Evolutionary conservation across 495 filamentous ascomycete genomes (phyloP).

Genomic region (Evernia prunastri): DNA sequence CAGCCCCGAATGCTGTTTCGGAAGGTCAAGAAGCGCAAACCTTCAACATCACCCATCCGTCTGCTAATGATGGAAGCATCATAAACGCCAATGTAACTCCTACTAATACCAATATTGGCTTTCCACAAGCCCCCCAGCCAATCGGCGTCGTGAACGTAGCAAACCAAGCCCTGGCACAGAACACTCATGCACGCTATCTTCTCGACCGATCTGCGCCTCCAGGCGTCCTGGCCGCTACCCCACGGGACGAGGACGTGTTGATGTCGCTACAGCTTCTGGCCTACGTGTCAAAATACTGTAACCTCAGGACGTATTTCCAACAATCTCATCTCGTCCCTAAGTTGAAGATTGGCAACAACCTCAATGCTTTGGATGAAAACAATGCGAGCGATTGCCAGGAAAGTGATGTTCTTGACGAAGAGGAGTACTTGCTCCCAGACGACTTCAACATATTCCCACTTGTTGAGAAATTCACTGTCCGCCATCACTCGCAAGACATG

Average conservation of each 20-base stretch:
- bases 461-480: slow-evolving; percentile 95
- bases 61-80: slow-evolving; percentile 79
- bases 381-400: slow-evolving; percentile 27
- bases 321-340: slow-evolving; percentile 87
- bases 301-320: slow-evolving; percentile 90
- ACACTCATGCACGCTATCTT: slow-evolving; percentile 65
- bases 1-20: slow-evolving; percentile 63
- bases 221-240: slow-evolving; percentile 77
- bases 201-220: slow-evolving; percentile 61
- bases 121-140: slow-evolving; percentile 70
- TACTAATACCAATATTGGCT: slow-evolving; percentile 56
- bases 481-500: slow-evolving; percentile 93
- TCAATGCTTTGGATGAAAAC: slow-evolving; percentile 70
- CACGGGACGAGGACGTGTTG: slow-evolving; percentile 91
- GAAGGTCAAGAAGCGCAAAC: slow-evolving; percentile 79
- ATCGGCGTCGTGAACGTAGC: slow-evolving; percentile 59
- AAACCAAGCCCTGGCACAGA: slow-evolving; percentile 58
- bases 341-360: slow-evolving; percentile 80
- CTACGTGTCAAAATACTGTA: slow-evolving; percentile 98
- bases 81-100: slow-evolving; percentile 57
- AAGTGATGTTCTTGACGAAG: slow-evolving; percentile 47
- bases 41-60: slow-evolving; percentile 94
- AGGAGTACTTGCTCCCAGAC: slow-evolving; percentile 87
- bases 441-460: slow-evolving; percentile 97
- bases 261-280: slow-evolving; percentile 98